phyloP scores from a whole-genome alignment of 352 stramenopile genomes.

The Phytophthora pisi region DNA sequence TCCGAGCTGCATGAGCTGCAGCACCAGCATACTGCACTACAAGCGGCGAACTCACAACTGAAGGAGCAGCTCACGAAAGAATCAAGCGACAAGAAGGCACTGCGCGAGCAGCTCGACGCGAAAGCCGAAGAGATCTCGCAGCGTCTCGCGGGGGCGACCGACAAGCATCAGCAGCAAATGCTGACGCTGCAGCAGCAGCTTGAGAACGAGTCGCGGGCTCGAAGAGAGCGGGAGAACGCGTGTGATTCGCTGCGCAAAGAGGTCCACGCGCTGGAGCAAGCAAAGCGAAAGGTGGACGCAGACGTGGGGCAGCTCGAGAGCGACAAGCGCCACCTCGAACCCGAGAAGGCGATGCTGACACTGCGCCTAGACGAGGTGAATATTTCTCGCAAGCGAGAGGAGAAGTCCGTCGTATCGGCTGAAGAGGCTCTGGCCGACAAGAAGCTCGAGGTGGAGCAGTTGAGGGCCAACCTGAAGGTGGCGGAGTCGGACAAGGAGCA shows the following conservation, averaged over 20 bases:
- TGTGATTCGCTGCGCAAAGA: conserved; percentile 36
- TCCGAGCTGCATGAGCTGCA: conserved; percentile 36
- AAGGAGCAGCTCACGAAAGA: conserved; percentile 54
- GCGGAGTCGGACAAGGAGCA: conserved; percentile 49
- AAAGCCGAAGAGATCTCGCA: conserved; percentile 14
- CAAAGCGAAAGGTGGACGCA: conserved; percentile 28
- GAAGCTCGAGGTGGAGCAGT: conserved; percentile 59
- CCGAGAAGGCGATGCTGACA: conserved; percentile 35
- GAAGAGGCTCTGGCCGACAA: conserved; percentile 36
- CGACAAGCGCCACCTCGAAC: conserved; percentile 45
- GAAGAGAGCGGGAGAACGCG: conserved; percentile 28
- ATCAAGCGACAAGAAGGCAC: conserved; percentile 46
- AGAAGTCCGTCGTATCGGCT: conserved; percentile 22
- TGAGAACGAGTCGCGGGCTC: conserved; percentile 18
- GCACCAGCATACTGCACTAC: conserved; percentile 32
- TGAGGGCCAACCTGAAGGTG: conserved; percentile 41
- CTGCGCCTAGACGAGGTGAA: conserved; percentile 33
- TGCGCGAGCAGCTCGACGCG: conserved; percentile 39
- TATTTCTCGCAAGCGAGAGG: conserved; percentile 21
- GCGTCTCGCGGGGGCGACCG: neutral
- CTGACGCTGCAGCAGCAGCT: conserved; percentile 26
- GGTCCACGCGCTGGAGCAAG: conserved; percentile 28
- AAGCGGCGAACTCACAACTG: conserved; percentile 38
- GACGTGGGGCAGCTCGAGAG: conserved; percentile 38
- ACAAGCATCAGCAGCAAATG: conserved; percentile 24